Conservation (phyloP, 208 protist genomes). For the Leptomonas pyrrhocoris region DNA sequence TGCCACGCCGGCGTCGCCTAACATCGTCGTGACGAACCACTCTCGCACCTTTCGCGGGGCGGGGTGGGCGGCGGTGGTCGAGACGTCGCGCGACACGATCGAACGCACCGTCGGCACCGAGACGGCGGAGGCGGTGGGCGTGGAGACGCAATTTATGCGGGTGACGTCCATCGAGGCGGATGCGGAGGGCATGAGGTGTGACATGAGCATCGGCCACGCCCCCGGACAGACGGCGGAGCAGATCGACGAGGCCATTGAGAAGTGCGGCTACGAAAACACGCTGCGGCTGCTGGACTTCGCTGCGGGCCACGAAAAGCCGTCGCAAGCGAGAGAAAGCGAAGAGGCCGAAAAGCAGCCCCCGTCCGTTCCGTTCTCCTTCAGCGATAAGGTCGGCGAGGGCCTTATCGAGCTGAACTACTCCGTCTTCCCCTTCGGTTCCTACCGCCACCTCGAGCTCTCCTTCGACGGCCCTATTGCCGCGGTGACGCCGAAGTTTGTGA, state of each 20-base stretch:
- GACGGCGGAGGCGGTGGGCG: constrained; percentile 34
- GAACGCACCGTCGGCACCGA: constrained; percentile 59
- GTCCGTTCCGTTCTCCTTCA: constrained; percentile 21
- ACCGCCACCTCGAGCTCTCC: constrained; percentile 37
- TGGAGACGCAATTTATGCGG: constrained; percentile 45
- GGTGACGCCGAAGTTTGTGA: constrained; percentile 18
- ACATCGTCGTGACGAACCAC: constrained; percentile 44
- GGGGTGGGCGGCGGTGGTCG: constrained; percentile 44
- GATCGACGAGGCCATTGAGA: constrained; percentile 34
- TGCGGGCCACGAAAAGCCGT: not conserved
- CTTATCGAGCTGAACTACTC: constrained; percentile 35
- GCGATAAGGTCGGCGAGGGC: constrained; percentile 28
- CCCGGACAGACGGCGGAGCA: constrained; percentile 7
- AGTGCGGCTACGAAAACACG: constrained; percentile 36
- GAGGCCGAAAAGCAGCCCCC: not conserved
- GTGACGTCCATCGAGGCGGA: constrained; percentile 37
- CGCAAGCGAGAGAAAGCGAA: not conserved
- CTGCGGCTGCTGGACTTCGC: constrained; percentile 31
- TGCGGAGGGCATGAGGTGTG: constrained; percentile 30
- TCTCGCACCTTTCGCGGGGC: constrained; percentile 25
- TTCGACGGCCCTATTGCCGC: constrained; percentile 21
- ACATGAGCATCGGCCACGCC: constrained; percentile 43
- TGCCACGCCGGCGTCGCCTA: constrained; percentile 12
- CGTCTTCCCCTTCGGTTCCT: constrained; percentile 7
- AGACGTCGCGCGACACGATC: constrained; percentile 33